These are phyloP conservation scores for Sarocladiaceae sp. DNA, from an alignment of 2,329 filamentous ascomycete species.

Conservation along the genomic window DNA sequence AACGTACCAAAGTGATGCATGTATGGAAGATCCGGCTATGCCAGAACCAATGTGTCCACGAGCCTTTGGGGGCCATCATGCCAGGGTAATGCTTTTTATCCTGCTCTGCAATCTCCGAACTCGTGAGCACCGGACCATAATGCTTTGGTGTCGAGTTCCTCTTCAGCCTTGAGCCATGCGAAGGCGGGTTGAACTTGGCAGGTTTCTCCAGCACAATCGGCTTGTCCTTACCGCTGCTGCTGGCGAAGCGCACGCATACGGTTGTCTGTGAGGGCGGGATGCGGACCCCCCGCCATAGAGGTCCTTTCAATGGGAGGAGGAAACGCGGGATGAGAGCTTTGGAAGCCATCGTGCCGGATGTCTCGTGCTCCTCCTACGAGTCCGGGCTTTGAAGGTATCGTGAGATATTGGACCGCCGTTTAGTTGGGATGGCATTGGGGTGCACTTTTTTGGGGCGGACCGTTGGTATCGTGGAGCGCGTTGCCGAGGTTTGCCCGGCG, in stretches of 20 bases:
- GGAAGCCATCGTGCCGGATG: constrained; percentile 36
- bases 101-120: constrained; percentile 60
- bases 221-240: constrained; percentile 33
- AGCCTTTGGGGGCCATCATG: constrained; percentile 78
- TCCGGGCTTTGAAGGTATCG: constrained; percentile 1
- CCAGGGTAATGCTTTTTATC: constrained; percentile 72
- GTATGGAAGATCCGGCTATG: constrained; percentile 71
- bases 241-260: constrained; percentile 25
- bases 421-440: constrained; percentile 4
- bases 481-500: constrained; percentile 8
- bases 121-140: constrained; percentile 67
- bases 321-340: constrained; percentile 57
- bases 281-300: constrained; percentile 44
- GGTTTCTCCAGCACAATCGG: constrained; percentile 77
- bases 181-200: constrained; percentile 84
- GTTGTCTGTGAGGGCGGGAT: constrained; percentile 29
- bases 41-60: constrained; percentile 79
- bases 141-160: constrained; percentile 50
- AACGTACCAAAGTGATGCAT: constrained; percentile 72
- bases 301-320: constrained; percentile 56
- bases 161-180: constrained; percentile 68
- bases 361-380: background rate
- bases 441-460: constrained; percentile 1
- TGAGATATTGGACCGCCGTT: background rate
- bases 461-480: constrained; percentile 1